These are phyloP conservation scores for Helianthus tuberosus DNA, from an alignment of 129 eudicot species.

Conservation along the genomic window DNA sequence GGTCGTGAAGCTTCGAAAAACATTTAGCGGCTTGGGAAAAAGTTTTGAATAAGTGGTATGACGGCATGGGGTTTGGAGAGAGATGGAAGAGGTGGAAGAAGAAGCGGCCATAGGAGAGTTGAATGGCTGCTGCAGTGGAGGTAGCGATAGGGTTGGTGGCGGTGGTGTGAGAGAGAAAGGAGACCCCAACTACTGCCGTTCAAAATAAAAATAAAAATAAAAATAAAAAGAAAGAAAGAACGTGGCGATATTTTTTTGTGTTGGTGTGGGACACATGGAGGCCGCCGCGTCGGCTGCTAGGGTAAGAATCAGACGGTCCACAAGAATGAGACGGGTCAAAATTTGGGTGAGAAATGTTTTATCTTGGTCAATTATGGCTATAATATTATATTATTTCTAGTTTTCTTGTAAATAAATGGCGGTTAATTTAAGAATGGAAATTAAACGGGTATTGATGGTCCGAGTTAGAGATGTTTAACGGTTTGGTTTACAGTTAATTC, in stretches of 20 bases:
- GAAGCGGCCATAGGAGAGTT: constrained; percentile 43
- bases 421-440: no score
- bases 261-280: not conserved
- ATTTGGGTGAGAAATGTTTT: not conserved
- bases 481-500: no score
- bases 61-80: constrained; percentile 23
- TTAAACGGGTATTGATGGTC: no score
- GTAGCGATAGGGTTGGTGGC: constrained; percentile 7
- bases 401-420: no score
- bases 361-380: not conserved
- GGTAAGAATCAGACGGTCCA: not conserved
- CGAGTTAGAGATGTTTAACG: no score
- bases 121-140: not conserved
- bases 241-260: not conserved
- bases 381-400: no score
- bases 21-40: not conserved
- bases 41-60: constrained; percentile 3
- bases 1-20: constrained; percentile 14
- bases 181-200: no score
- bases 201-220: no score
- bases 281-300: constrained; percentile 6
- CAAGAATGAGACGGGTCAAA: not conserved
- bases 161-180: not conserved
- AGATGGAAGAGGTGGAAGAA: constrained; percentile 28
- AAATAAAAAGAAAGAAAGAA: not conserved